Base-by-base conservation (phyloP, 202 grass and related monocot genomes). In the Sporobolus alterniflorus region DNA sequence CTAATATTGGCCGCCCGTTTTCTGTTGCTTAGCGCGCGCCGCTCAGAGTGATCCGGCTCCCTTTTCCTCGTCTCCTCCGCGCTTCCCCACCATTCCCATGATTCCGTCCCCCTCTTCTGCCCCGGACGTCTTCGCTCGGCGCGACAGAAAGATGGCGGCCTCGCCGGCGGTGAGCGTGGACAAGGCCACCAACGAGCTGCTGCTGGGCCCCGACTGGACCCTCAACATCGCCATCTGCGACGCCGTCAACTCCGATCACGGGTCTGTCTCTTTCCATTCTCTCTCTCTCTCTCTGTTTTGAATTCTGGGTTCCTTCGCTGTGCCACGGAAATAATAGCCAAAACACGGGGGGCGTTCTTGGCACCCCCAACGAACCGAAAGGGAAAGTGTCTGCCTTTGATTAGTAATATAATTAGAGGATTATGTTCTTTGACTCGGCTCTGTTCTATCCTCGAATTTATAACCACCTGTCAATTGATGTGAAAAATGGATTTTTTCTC, bases 211-310 rank as follows among this genome's bases (percentile, higher is more conserved):
- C 31, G 94, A 97, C 76, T 97, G 94, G 94, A 85, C 87, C 31
- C 84, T 97, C 80, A 97, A 97, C 82, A 94, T 97, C 41, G 89
- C 94, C 52, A 97, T 97, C 87, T 97, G 91, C 91, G 94, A 97
- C 71, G 87, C 82, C 81, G 64, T 69, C 79, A 94, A 87, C 79
- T 92, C 87, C 49, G 89, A 94, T 90, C 88, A 86, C 74, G 91
- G 91, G 94, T 97, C 1, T 57, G 51, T 39, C 26, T 26, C 69
- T 67, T 60, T 33, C 42, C 18, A 21, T 2, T 55, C 12, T 66
- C 21, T 46, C 16, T 57, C 17, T 51, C 7, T 29, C 0, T 64
- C 9, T 55, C 76, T 28, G 30, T 69, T 75, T 75, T 36, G 39
- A 49, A 40, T 75, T 61, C 61, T 87, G 6, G 50, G 77, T 75